Base-by-base conservation (phyloP, 2,329 filamentous ascomycete species). In the Emmonsia crescens region DNA sequence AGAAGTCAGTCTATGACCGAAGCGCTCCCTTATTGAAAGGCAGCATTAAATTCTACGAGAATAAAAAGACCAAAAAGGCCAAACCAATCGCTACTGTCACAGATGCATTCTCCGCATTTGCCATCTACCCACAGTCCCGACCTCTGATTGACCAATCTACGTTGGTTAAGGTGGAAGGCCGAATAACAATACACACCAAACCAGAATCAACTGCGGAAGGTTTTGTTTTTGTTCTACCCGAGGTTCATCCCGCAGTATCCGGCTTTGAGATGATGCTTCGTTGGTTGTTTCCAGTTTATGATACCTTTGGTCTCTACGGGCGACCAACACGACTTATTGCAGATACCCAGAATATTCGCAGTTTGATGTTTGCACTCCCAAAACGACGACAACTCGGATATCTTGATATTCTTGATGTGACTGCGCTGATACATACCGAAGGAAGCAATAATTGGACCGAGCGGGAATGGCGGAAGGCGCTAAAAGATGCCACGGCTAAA, bases 321-420 rank as follows among this genome's bases (percentile, higher is more conserved):
- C 88, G 94, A 27, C 94, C 94, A 0, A 89, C 85, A 33, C 86
- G 90, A 64, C 80, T 99, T 52, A 86, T 96, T 40, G 91, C 94
- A 2, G 96, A 96, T 71, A 87, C 89, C 0, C 83, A 92, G 52
- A 92, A 97, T 74, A 81, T 89, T 3, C 85, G 91, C 54, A 96
- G 94, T 61, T 81, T 99, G 66, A 99, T 99, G 94, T 99, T 97
- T 74, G 94, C 92, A 5, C 95, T 99, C 87, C 93, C 94, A 0
- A 90, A 89, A 68, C 86, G 94, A 68, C 85, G 87, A 60, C 84
- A 89, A 66, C 96, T 96, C 69, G 92, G 93, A 0, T 97, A 97
- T 70, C 77, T 99, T 31, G 94, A 97, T 70, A 85, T 91, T 42
- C 76, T 92, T 61, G 94, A 99, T 71, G 89, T 97, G 19, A 86